Evolutionary conservation across 371 early-diverging fungal species (phyloP).

Genomic region (Syncephalis fuscata): DNA sequence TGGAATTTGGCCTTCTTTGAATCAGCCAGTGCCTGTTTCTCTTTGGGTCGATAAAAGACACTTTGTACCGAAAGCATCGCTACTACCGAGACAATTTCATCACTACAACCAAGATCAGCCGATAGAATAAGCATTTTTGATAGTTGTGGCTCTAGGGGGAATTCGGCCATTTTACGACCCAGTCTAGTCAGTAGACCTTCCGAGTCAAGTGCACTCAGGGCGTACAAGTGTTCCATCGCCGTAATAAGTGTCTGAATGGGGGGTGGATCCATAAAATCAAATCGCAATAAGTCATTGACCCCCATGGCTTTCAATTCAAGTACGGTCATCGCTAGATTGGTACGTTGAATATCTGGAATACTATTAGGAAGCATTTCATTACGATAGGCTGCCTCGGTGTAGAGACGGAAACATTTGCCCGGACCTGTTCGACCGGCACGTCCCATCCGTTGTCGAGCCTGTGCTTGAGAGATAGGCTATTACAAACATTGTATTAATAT

Average conservation of each 20-base stretch:
- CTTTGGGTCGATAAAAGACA: conserved; percentile 92
- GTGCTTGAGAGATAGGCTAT: conserved; percentile 86
- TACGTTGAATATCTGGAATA: conserved; percentile 96
- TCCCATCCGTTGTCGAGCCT: conserved; percentile 95
- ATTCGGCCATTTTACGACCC: conserved; percentile 94
- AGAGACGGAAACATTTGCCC: conserved; percentile 93
- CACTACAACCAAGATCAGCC: conserved; percentile 83
- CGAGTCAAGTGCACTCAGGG: conserved; percentile 86
- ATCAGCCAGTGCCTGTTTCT: conserved; percentile 88
- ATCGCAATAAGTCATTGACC: conserved; percentile 85
- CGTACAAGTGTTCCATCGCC: conserved; percentile 85
- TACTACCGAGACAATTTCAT: conserved; percentile 90
- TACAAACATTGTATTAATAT: too few species aligned
- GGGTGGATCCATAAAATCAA: conserved; percentile 97
- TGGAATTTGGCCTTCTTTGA: conserved; percentile 92
- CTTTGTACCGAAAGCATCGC: conserved; percentile 91
- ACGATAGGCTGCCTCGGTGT: conserved; percentile 87
- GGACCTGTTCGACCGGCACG: conserved; percentile 96
- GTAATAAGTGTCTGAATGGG: conserved; percentile 81
- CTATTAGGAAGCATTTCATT: conserved; percentile 93
- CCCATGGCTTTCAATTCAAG: conserved; percentile 93
- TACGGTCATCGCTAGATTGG: conserved; percentile 84
- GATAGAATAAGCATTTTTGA: conserved; percentile 86
- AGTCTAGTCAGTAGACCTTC: conserved; percentile 85
- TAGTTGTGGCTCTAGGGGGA: conserved; percentile 87